A percentile compares a stretch with the other conserved stretches of the same genome.
Evolutionary conservation across 495 filamentous ascomycete species (phyloP).

Genomic region (Tetracladium setigerum): DNA sequence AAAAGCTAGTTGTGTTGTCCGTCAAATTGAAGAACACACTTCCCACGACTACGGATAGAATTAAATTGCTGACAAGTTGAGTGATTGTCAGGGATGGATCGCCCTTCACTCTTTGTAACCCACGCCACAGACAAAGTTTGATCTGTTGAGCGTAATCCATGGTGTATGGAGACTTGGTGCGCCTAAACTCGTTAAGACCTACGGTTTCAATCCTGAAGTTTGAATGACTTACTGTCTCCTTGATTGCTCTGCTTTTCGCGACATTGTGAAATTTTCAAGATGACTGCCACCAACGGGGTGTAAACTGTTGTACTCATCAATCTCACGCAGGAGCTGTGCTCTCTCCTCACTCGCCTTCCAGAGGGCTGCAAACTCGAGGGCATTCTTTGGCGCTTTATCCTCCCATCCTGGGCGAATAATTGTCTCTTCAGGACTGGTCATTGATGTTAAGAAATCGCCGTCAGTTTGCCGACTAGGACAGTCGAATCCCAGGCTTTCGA

Average conservation of each 20-base stretch:
- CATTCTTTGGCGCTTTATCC: slow-evolving; percentile 54
- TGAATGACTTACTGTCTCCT: slow-evolving; percentile 48
- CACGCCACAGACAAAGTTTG: slow-evolving; percentile 62
- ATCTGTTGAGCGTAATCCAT: slow-evolving; percentile 52
- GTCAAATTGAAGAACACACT: slow-evolving; percentile 8
- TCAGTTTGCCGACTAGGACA: slow-evolving; percentile 48
- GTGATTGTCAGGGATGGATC: slow-evolving; percentile 68
- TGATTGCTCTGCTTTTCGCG: slow-evolving; percentile 56
- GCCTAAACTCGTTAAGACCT: slow-evolving; percentile 45
- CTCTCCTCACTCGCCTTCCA: slow-evolving; percentile 69
- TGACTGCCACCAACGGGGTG: slow-evolving; percentile 58
- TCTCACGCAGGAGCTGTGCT: slow-evolving; percentile 53
- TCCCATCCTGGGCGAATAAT: slow-evolving; percentile 52
- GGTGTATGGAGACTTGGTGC: slow-evolving; percentile 41
- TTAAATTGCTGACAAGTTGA: slow-evolving; percentile 68
- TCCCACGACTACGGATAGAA: slow-evolving; percentile 49
- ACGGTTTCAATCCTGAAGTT: slow-evolving; percentile 48
- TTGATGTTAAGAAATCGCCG: slow-evolving; percentile 64
- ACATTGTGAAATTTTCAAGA: slow-evolving; percentile 57
- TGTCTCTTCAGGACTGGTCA: slow-evolving; percentile 59
- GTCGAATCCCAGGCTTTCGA: slow-evolving; percentile 47
- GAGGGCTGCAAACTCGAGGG: slow-evolving; percentile 37
- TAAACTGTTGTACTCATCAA: slow-evolving; percentile 55
- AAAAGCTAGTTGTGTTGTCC: slow-evolving; percentile 33
- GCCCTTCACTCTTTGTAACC: slow-evolving; percentile 60